Evolutionary conservation across 352 stramenopile genomes (phyloP).

Genomic region (Globisporangium ultimum): DNA sequence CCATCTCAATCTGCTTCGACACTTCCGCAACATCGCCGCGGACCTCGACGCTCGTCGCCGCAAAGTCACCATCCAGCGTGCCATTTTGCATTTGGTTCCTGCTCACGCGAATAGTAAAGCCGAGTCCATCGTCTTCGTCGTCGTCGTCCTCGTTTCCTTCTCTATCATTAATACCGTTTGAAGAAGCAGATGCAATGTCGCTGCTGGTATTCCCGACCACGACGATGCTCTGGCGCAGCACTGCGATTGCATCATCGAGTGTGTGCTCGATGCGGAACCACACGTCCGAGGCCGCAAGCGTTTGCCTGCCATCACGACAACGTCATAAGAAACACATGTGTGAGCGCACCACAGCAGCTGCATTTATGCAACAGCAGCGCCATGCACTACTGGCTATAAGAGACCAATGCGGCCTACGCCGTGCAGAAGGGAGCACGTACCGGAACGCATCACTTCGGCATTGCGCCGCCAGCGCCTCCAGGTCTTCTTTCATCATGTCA

Average conservation of each 20-base stretch:
- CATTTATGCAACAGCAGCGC: neutral
- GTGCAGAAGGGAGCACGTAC: slow-evolving; percentile 19
- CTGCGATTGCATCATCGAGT: slow-evolving; percentile 13
- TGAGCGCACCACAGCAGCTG: neutral
- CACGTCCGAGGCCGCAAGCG: slow-evolving; percentile 16
- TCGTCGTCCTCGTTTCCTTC: slow-evolving; percentile 11
- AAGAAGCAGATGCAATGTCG: slow-evolving; percentile 1
- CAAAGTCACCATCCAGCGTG: slow-evolving; percentile 20
- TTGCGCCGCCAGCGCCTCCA: slow-evolving; percentile 48
- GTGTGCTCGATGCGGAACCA: slow-evolving; percentile 18
- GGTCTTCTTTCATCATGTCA: slow-evolving; percentile 14
- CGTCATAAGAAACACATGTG: no score
- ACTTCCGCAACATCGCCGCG: slow-evolving; percentile 7
- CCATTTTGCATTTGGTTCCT: slow-evolving; percentile 18
- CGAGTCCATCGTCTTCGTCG: slow-evolving; percentile 60
- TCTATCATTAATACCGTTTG: neutral
- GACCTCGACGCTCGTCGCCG: slow-evolving; percentile 26
- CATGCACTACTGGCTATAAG: neutral
- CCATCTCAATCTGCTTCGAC: slow-evolving; percentile 11
- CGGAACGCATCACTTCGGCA: slow-evolving; percentile 50
- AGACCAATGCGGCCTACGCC: neutral
- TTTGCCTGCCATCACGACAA: slow-evolving; percentile 9
- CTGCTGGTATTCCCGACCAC: slow-evolving; percentile 12
- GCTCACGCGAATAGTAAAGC: slow-evolving; percentile 64
- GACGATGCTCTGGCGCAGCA: slow-evolving; percentile 14